A percentile compares a stretch with the other conserved stretches of the same genome.
Conservation (phyloP, 1,284 basidiomycete species). For the Leccinum pachyderme region DNA sequence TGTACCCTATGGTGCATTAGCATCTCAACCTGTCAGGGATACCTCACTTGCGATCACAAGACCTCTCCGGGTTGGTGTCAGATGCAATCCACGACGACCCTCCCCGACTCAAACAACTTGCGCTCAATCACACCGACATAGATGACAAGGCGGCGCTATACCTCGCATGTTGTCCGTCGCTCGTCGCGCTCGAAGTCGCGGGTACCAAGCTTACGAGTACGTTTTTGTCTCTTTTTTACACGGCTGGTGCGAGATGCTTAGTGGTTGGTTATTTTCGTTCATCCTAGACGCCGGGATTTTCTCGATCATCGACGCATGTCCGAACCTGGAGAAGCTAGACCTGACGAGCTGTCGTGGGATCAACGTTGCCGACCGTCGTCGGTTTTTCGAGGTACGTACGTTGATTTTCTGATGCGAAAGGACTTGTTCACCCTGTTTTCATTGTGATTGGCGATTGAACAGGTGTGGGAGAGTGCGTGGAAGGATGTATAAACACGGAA, state of each 20-base stretch:
- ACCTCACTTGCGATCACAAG: constrained; percentile 47
- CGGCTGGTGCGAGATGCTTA: not conserved
- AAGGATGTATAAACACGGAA: constrained; percentile 35
- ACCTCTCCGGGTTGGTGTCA: constrained; percentile 49
- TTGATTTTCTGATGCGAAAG: not conserved
- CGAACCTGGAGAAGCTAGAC: constrained; percentile 50
- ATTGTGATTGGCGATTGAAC: not conserved
- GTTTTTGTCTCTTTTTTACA: constrained; percentile 11
- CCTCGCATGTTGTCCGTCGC: constrained; percentile 48
- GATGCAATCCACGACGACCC: constrained; percentile 30
- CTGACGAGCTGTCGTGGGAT: constrained; percentile 68
- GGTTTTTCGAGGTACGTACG: constrained; percentile 61
- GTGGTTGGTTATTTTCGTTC: not conserved
- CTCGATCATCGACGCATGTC: constrained; percentile 56
- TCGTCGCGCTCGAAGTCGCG: constrained; percentile 50
- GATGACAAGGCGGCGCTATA: constrained; percentile 55
- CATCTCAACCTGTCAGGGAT: constrained; percentile 49
- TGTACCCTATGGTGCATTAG: constrained; percentile 14
- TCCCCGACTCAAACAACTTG: constrained; percentile 46
- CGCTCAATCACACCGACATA: constrained; percentile 60
- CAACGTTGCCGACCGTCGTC: constrained; percentile 52
- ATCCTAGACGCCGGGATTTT: constrained; percentile 55
- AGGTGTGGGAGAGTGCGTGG: constrained; percentile 43
- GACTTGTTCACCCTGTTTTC: not conserved
- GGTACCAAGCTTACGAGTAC: constrained; percentile 60